Base-by-base conservation (phyloP, 1,139 yeast genomes). In the Blastobotrys buckinghamii region DNA sequence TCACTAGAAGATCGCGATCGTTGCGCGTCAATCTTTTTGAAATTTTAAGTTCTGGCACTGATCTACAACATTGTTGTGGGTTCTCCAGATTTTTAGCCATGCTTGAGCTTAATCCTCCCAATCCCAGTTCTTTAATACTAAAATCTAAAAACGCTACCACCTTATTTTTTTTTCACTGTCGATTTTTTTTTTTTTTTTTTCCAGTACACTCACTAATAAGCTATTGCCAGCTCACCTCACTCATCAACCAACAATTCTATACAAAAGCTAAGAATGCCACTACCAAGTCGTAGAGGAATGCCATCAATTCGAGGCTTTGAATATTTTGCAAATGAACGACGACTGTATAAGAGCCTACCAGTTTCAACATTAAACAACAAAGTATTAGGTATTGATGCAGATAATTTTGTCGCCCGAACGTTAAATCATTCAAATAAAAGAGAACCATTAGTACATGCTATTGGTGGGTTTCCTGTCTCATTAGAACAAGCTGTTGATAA, bases 321-420 rank as follows among this genome's bases (percentile, higher is more conserved):
- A 58, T 74, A 83, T 4, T 82, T 76, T 63, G 72, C 84, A 41
- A 79, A 81, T 58, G 95, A 87, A 59, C 76, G 85, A 52, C 78
- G 82, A 53, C 68, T 84, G 50, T 82, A 81, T 44, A 75, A 77
- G 51, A 72, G 81, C 20, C 70, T 79, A 55, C 81, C 92, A 13
- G 73, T 88, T 56, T 86, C 84, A 37, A 70, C 79, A 9, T 71
- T 89, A 54, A 78, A 75, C 54, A 81, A 82, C 59, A 77, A 90
- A 38, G 78, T 84, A 15, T 69, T 89, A 47, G 97, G 96, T 47
- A 84, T 89, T 44, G 96, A 89, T 63, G 94, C 84, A 19, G 86
- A 82, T 56, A 89, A 87, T 62, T 87, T 87, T 59, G 68, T 85
- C 43, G 72, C 83, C 35, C 69, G 87, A 50, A 72, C 84, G 42